These are phyloP conservation scores for Millerozyma acaciae DNA, from an alignment of 805 yeast genomes.

Conservation along the genomic window DNA sequence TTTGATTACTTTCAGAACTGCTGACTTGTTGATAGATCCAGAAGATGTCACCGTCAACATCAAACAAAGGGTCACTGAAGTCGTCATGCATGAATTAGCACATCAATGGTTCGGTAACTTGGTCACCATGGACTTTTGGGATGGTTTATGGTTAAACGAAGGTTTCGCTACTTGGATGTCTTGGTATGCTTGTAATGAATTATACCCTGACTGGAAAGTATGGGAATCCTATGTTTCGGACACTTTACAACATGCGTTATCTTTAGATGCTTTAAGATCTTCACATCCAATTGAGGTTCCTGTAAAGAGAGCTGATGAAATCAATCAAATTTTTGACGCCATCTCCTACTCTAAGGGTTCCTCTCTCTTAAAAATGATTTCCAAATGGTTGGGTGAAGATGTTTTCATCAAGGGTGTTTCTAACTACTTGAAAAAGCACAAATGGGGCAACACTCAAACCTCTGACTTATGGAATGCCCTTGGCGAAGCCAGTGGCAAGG, in stretches of 20 bases:
- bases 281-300: conserved; percentile 88
- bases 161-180: conserved; percentile 93
- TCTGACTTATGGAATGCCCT: conserved; percentile 75
- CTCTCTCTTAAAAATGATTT: conserved; percentile 72
- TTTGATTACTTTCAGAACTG: conserved; percentile 73
- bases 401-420: conserved; percentile 77
- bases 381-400: conserved; percentile 76
- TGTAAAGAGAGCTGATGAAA: conserved; percentile 71
- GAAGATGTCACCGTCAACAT: conserved; percentile 60
- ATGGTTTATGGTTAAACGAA: conserved; percentile 83
- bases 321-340: conserved; percentile 81
- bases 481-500: conserved; percentile 65
- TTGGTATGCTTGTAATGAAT: conserved; percentile 74
- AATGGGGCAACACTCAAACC: conserved; percentile 74
- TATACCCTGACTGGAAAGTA: conserved; percentile 82
- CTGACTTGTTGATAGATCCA: conserved; percentile 70
- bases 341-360: conserved; percentile 83
- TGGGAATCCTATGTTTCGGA: conserved; percentile 82
- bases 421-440: conserved; percentile 67
- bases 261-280: conserved; percentile 73
- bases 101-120: conserved; percentile 92
- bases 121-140: conserved; percentile 93
- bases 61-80: conserved; percentile 76
- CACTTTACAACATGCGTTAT: conserved; percentile 69
- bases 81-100: conserved; percentile 84